Evolutionary conservation across 495 filamentous ascomycete species (phyloP), one percentile per base, ranked within the genome.

Genomic region (Podospora conica): DNA sequence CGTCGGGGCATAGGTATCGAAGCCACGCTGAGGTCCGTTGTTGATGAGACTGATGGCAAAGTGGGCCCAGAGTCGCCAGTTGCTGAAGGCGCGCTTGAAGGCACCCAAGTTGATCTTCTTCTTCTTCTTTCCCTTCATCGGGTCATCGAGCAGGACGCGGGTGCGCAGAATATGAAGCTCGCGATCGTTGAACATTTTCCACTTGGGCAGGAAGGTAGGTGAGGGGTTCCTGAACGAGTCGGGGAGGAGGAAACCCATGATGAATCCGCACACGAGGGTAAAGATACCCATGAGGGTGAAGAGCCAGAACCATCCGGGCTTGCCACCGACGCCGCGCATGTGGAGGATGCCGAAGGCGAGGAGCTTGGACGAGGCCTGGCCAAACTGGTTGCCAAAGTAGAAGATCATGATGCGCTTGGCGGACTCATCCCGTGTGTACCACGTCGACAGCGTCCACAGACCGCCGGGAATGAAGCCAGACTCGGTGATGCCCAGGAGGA

Each of bases 271-370:
- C 63, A 80, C 71, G 18, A 88, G 71, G 15, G 85, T 86, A 56
- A 87, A 82, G 10, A 76, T 56, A 9, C 85, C 85, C 71, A 86
- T 84, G 57, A 75, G 53, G 20, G 66, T 73, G 71, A 88, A 88
- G 1, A 89, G 80, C 86, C 86, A 89, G 65, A 82, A 80, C 87
- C 87, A 89, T 0, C 87, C 86, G 5, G 79, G 68, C 21, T 84
- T 68, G 6, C 81, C 82, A 53, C 70, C 70, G 10, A 79, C 73
- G 9, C 84, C 84, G 11, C 76, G 68, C 66, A 89, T 79, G 57
- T 72, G 70, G 25, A 75, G 61, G 55, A 73, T 75, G 5, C 67
- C 69, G 21, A 60, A 70, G 55, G 80, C 68, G 25, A 71, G 53
- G 24, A 73, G 71, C 29, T 69, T 82, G 1, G 81, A 81, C 0